Conservation (phyloP, 2,329 filamentous ascomycete species). For the Sporothrix protearum region DNA sequence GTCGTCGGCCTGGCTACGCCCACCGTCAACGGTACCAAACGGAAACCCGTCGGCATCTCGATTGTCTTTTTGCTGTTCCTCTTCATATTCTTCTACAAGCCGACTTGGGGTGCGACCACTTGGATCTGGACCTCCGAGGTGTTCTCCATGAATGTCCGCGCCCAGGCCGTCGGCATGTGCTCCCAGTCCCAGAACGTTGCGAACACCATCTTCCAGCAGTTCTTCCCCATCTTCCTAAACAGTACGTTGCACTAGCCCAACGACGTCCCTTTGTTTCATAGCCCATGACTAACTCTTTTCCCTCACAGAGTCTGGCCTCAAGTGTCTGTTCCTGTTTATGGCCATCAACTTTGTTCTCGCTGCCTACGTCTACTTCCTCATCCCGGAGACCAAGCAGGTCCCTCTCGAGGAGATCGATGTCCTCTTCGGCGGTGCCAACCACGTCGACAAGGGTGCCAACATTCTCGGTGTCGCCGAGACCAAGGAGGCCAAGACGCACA, state of each 20-base stretch:
- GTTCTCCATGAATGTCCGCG: constrained; percentile 67
- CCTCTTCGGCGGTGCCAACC: constrained; percentile 55
- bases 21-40: constrained; percentile 48
- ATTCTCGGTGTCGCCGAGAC: constrained; percentile 36
- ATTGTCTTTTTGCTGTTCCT: constrained; percentile 64
- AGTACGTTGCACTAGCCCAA: constrained; percentile 30
- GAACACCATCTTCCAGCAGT: constrained; percentile 63
- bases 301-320: constrained; percentile 35
- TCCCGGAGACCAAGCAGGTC: constrained; percentile 48
- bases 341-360: constrained; percentile 44
- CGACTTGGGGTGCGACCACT: constrained; percentile 62
- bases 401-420: constrained; percentile 55
- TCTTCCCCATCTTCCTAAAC: constrained; percentile 62
- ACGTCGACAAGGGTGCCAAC: constrained; percentile 52
- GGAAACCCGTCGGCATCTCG: constrained; percentile 56
- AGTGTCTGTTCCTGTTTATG: constrained; percentile 43
- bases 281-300: not conserved
- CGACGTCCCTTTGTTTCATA: not conserved
- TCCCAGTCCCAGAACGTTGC: constrained; percentile 57
- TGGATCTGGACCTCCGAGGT: constrained; percentile 67
- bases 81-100: constrained; percentile 63
- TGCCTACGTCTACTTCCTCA: constrained; percentile 45
- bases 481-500: constrained; percentile 27
- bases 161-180: constrained; percentile 65
- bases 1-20: constrained; percentile 47